Evolutionary conservation across 2,329 filamentous ascomycete species (phyloP).

Genomic region (Aspergillus proliferans): DNA sequence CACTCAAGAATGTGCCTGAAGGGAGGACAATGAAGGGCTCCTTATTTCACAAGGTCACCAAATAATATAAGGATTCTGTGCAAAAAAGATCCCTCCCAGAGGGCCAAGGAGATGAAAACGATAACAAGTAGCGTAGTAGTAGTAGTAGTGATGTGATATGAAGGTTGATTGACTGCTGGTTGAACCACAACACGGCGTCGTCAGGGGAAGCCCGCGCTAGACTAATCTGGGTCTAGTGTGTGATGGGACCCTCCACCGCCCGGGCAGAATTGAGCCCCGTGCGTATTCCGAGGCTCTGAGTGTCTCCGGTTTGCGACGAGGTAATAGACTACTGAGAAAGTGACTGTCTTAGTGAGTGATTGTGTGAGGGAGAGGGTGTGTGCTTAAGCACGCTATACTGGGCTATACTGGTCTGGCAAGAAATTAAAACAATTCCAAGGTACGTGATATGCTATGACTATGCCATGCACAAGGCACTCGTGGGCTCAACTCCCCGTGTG

Average conservation of each 20-base stretch:
- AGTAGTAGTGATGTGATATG: not conserved
- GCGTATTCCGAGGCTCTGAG: conserved; percentile 4
- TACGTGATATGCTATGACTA: conserved; percentile 13
- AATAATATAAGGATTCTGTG: not conserved
- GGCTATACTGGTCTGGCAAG: too few relatives aligned
- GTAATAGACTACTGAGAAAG: not conserved
- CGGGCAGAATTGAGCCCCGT: not conserved
- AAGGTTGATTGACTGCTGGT: not conserved
- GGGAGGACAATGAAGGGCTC: too few relatives aligned
- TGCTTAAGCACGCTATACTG: too few relatives aligned
- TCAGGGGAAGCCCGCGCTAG: conserved; percentile 1
- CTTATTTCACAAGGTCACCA: too few relatives aligned
- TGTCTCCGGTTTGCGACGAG: not conserved
- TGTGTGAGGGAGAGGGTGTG: not conserved
- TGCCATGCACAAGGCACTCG: conserved; percentile 32
- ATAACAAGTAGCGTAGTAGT: not conserved
- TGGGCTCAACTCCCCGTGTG: conserved; percentile 13
- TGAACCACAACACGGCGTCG: not conserved
- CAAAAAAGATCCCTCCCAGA: conserved; percentile 1
- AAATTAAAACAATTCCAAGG: not conserved
- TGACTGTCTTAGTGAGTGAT: not conserved
- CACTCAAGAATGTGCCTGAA: too few relatives aligned
- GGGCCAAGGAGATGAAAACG: not conserved
- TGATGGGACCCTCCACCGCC: not conserved
- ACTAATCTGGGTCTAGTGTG: not conserved